Evolutionary conservation across 768 basidiomycete genomes (phyloP), one percentile per base, ranked within the genome.

Genomic region (Leccinum rimulosum): DNA sequence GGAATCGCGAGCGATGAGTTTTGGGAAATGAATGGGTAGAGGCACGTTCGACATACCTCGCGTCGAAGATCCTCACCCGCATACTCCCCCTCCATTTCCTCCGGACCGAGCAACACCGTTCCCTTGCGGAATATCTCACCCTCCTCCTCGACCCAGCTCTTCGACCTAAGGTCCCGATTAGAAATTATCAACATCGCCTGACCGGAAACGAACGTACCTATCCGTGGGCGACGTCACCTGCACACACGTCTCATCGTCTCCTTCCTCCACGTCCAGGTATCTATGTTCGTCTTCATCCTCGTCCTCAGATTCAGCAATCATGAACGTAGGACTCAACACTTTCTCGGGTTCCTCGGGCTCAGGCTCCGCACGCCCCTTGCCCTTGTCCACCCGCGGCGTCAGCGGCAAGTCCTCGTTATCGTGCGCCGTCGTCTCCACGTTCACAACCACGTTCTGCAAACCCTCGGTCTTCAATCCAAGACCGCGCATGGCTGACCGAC

Each of bases 91-190:
- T 95, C 93, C 84, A 94, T 90, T 72, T 95, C 93, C 65, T 89
- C 91, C 8, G 85, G 85, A 1, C 87, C 87, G 9, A 93, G 77
- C 19, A 98, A 77, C 4, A 87, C 88, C 10, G 82, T 85, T 0
- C 95, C 94, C 68, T 96, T 95, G 45, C 95, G 80, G 77, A 98
- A 98, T 43, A 98, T 89, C 74, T 98, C 96, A 0, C 94, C 94
- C 71, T 99, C 97, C 70, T 98, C 97, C 56, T 86, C 91, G 0
- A 95, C 89, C 88, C 91, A 92, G 54, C 80, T 85, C 63, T 85
- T 79, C 27, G 89, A 90, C 51, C 91, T 89, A 53, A 15, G 1
- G 17, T 19, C 50, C 10, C 53, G n/a, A 14, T 30, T 1, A 28
- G 33, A 40, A 50, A n/a, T 11, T 27, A 19, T 61, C 15, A n/a